Evolutionary conservation across 306 rosid genomes (phyloP).

Genomic region (Corylus heterophylla): DNA sequence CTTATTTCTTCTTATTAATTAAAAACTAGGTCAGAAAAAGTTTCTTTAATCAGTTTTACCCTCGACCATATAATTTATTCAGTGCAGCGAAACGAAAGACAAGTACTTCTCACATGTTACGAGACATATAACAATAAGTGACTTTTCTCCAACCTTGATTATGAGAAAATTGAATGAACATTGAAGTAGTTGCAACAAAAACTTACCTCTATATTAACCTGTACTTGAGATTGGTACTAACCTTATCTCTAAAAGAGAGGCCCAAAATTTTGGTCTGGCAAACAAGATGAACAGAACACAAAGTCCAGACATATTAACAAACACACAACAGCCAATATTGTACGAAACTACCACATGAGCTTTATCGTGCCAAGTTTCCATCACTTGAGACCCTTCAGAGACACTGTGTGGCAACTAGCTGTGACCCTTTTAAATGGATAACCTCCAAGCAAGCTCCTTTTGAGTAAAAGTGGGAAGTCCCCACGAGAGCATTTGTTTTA

Average conservation of each 20-base stretch:
- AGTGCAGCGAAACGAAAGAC: too few species aligned
- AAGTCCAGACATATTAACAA: slow-evolving; percentile 8
- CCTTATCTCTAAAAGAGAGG: neutral
- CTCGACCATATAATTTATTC: too few species aligned
- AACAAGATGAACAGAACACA: neutral
- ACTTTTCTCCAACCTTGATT: too few species aligned
- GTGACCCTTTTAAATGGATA: slow-evolving; percentile 25
- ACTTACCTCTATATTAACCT: neutral
- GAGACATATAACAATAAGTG: too few species aligned
- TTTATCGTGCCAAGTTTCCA: slow-evolving; percentile 8
- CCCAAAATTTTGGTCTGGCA: neutral
- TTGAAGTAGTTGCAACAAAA: too few species aligned
- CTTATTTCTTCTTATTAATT: too few species aligned
- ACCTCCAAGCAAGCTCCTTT: slow-evolving; percentile 24
- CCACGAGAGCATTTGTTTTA: slow-evolving; percentile 34
- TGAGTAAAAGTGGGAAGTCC: slow-evolving; percentile 30
- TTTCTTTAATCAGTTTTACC: too few species aligned
- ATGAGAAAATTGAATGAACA: too few species aligned
- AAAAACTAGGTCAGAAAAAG: too few species aligned
- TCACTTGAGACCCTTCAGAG: slow-evolving; percentile 20
- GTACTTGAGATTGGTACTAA: neutral
- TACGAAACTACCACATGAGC: slow-evolving; percentile 26
- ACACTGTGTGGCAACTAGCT: slow-evolving; percentile 14
- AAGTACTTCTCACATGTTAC: too few species aligned
- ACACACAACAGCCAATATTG: slow-evolving; percentile 34